These are phyloP conservation scores for Houttuynia cordata DNA, from an alignment of 164 flowering plant genomes.

Conservation along the genomic window DNA sequence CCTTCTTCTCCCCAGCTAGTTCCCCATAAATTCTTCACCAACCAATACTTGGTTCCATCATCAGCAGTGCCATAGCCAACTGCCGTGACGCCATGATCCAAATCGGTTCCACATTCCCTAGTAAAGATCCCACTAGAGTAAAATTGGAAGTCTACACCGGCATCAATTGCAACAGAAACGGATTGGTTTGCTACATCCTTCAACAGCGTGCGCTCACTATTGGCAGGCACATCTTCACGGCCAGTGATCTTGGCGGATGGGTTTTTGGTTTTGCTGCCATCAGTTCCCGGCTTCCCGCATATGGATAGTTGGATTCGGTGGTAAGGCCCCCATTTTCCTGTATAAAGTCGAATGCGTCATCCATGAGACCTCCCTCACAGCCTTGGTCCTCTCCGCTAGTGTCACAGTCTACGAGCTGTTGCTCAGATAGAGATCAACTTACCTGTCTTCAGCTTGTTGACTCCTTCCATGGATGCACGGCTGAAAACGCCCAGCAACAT, in stretches of 20 bases:
- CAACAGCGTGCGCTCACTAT: slow-evolving; percentile 5
- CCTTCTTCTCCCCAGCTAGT: slow-evolving; percentile 5
- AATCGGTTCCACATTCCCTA: not conserved
- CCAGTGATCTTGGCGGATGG: slow-evolving; percentile 5
- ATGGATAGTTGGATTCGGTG: slow-evolving; percentile 70
- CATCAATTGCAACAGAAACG: slow-evolving; percentile 7
- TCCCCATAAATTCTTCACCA: slow-evolving; percentile 4
- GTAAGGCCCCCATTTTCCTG: slow-evolving; percentile 77
- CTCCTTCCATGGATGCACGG: not conserved
- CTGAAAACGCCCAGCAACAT: slow-evolving; percentile 1
- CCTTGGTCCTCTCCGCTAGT: slow-evolving; percentile 33
- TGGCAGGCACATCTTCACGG: slow-evolving; percentile 2
- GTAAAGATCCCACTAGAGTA: slow-evolving; percentile 7
- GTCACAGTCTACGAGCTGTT: not conserved
- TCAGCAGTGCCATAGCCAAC: slow-evolving; percentile 22
- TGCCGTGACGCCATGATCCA: slow-evolving; percentile 17
- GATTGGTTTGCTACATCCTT: slow-evolving; percentile 8
- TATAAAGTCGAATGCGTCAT: slow-evolving; percentile 73
- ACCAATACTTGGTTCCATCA: slow-evolving; percentile 2
- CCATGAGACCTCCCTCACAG: slow-evolving; percentile 90
- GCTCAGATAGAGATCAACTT: slow-evolving; percentile 1
- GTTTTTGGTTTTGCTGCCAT: slow-evolving; percentile 6
- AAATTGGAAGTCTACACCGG: not conserved
- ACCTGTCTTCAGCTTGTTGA: not conserved
- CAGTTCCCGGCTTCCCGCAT: slow-evolving; percentile 28